Percentiles rank a stretch among this genome's conserved stretches.
These are phyloP conservation scores for Plasmodium coatneyi DNA, from an alignment of 169 alveolate species.

Conservation along the genomic window DNA sequence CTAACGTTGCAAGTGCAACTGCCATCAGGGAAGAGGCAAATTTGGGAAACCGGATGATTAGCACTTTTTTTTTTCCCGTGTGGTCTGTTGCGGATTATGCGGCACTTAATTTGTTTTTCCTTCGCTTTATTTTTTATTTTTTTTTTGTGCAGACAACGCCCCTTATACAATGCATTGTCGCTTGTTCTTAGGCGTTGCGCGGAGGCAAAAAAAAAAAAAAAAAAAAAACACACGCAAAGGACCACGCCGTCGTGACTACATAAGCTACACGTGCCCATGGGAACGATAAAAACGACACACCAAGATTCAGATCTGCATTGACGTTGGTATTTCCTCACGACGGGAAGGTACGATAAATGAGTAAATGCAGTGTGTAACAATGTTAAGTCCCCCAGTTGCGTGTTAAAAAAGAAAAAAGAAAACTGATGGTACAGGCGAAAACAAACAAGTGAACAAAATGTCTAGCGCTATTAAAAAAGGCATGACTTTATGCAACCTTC, in stretches of 20 bases:
- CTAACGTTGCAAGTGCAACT: neutral
- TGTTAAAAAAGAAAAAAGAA: neutral
- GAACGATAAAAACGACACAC: neutral
- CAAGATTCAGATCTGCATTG: neutral
- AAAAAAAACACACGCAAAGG: neutral
- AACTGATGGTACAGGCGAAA: neutral
- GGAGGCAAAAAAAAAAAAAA: too few species aligned
- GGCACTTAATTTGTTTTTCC: neutral
- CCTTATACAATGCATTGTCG: neutral
- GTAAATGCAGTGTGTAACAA: neutral
- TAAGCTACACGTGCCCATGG: neutral
- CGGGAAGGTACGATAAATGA: neutral
- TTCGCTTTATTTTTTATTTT: too few species aligned
- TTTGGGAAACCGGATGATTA: neutral
- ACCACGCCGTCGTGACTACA: neutral
- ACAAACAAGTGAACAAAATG: slow-evolving; percentile 1
- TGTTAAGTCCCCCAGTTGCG: neutral
- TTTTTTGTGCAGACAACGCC: neutral
- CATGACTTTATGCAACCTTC: neutral
- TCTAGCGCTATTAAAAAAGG: neutral
- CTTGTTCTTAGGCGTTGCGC: neutral
- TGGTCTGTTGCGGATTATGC: neutral
- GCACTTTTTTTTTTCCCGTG: neutral
- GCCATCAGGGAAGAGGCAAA: neutral
- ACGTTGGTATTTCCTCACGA: neutral